Percentiles rank a stretch among this genome's conserved stretches.
phyloP scores from a whole-genome alignment of 2,329 filamentous ascomycete species.

The Neopestalotiopsis rosae region DNA sequence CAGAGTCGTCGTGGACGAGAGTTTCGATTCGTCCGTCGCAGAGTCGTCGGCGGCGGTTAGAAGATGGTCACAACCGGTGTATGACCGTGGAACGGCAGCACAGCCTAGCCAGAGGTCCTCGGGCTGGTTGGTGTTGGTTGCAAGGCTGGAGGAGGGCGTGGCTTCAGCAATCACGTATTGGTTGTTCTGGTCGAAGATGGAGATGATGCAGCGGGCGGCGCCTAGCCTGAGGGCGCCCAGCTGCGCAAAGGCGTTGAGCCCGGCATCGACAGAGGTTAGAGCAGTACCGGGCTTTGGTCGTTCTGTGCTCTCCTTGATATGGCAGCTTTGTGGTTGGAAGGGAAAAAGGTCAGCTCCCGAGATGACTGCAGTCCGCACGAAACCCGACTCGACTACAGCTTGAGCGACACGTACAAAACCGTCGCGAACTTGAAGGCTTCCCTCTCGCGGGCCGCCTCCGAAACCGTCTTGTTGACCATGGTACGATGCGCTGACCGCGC shows the following conservation, averaged over 20 bases:
- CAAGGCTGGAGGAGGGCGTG: conserved; percentile 45
- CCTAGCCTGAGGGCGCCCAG: conserved; percentile 50
- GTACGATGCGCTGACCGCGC: not conserved
- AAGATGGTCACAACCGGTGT: conserved; percentile 38
- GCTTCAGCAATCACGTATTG: conserved; percentile 60
- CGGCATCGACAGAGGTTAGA: conserved; percentile 34
- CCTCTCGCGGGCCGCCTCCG: conserved; percentile 10
- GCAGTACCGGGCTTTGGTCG: not conserved
- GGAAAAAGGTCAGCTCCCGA: not conserved
- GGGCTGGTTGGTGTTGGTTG: conserved; percentile 8
- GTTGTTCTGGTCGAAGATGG: conserved; percentile 52
- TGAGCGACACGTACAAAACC: conserved; percentile 6
- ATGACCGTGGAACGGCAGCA: conserved; percentile 34
- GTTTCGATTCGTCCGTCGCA: not conserved
- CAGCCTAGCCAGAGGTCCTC: conserved; percentile 33
- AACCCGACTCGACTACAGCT: too few species aligned
- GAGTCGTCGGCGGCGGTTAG: conserved; percentile 21
- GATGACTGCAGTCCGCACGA: not conserved
- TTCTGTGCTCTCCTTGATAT: not conserved
- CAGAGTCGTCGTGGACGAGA: conserved; percentile 22
- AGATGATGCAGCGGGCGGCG: conserved; percentile 50
- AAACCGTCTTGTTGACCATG: not conserved
- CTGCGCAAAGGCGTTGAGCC: conserved; percentile 56
- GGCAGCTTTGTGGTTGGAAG: conserved; percentile 2
- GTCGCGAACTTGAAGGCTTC: conserved; percentile 13